phyloP scores from a whole-genome alignment of 2,329 filamentous ascomycete species.

The Diaporthe velutina region DNA sequence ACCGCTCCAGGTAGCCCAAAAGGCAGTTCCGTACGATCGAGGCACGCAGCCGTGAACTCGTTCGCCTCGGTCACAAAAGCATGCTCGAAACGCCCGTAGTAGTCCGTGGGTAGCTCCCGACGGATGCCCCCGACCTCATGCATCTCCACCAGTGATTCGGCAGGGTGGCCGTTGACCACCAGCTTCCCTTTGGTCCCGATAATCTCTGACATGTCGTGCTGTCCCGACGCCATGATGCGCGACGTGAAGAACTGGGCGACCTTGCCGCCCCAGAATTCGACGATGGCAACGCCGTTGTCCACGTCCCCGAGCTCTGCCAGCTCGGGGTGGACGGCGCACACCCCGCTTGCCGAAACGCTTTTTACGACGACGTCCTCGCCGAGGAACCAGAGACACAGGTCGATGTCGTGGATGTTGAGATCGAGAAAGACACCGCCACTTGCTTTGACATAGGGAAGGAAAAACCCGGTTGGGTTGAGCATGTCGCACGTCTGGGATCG shows the following conservation, averaged over 20 bases:
- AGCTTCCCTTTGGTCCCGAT: constrained; percentile 76
- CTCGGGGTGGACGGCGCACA: constrained; percentile 70
- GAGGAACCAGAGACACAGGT: constrained; percentile 74
- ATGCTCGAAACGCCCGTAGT: background rate
- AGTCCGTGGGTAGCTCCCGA: background rate
- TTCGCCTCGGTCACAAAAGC: background rate
- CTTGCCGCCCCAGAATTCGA: constrained; percentile 74
- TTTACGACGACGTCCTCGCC: constrained; percentile 64
- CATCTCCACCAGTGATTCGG: background rate
- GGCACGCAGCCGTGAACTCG: background rate
- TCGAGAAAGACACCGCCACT: constrained; percentile 79
- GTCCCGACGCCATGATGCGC: constrained; percentile 77
- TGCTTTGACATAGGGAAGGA: constrained; percentile 76
- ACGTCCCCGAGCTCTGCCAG: constrained; percentile 69
- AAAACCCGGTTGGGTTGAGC: constrained; percentile 74
- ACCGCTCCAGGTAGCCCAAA: background rate
- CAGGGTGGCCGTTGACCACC: constrained; percentile 69
- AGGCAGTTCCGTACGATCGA: background rate
- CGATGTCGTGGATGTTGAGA: constrained; percentile 79
- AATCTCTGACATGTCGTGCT: constrained; percentile 76
- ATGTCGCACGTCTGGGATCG: constrained; percentile 78
- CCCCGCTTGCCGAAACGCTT: constrained; percentile 66
- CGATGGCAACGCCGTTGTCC: constrained; percentile 74
- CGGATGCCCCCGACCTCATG: background rate
- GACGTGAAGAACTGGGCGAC: constrained; percentile 74